Conservation (phyloP, 768 basidiomycete species). For the Amanita rubescens region DNA sequence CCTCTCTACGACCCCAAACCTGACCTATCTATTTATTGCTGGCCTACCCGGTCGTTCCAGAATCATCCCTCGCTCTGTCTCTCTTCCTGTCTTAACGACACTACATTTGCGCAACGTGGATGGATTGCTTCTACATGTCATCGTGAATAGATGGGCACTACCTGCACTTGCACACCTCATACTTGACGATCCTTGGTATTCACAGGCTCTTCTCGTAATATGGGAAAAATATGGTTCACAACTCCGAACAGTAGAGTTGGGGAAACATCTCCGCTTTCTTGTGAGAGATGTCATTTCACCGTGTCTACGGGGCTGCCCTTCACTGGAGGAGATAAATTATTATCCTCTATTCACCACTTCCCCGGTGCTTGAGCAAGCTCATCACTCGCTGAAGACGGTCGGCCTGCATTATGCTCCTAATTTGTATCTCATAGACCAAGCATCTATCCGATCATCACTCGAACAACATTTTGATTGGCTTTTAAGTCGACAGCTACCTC, state of each 20-base stretch:
- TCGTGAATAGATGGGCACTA: conserved; percentile 40
- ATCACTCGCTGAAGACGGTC: conserved; percentile 33
- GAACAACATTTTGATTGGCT: conserved; percentile 42
- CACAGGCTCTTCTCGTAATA: conserved; percentile 32
- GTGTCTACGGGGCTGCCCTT: conserved; percentile 39
- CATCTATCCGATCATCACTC: conserved; percentile 31
- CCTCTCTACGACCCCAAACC: conserved; percentile 43
- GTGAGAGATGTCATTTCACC: conserved; percentile 38
- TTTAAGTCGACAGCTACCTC: conserved; percentile 33
- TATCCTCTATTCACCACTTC: conserved; percentile 42
- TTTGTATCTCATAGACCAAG: conserved; percentile 28
- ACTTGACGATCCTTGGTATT: conserved; percentile 35
- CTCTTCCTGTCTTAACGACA: conserved; percentile 41
- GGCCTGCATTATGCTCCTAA: conserved; percentile 47
- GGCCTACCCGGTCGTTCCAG: conserved; percentile 30
- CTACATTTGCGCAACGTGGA: conserved; percentile 45
- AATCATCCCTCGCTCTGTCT: conserved; percentile 20
- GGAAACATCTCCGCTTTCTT: conserved; percentile 47
- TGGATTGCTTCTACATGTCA: conserved; percentile 41
- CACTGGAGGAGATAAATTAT: conserved; percentile 47
- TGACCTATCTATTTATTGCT: conserved; percentile 52
- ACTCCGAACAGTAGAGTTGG: conserved; percentile 50
- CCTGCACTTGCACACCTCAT: conserved; percentile 47
- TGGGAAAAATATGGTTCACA: conserved; percentile 46
- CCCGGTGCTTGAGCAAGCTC: conserved; percentile 15